Conservation (phyloP, 2,329 filamentous ascomycete genomes). For the Monosporascus cannonballus region DNA sequence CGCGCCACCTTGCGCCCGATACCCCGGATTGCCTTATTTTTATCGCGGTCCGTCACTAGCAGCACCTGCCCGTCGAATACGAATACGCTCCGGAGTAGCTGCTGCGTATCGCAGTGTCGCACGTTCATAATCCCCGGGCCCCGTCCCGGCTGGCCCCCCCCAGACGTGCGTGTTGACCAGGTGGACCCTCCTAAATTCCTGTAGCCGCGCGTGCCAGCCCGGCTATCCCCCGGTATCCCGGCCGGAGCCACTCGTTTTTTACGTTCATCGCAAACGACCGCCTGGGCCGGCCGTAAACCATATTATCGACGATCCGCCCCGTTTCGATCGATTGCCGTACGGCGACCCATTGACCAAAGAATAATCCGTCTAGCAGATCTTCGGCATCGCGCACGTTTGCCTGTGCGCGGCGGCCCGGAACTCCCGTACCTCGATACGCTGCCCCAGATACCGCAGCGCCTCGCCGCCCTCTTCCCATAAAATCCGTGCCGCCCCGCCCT, state of each 20-base stretch:
- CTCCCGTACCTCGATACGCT: neutral
- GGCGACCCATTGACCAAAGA: neutral
- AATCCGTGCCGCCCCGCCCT: neutral
- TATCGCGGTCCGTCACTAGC: neutral
- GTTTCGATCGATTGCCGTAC: neutral
- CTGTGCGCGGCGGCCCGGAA: neutral
- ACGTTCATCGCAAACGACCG: neutral
- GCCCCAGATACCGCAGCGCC: neutral
- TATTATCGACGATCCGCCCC: neutral
- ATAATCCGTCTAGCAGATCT: neutral
- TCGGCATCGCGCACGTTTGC: neutral
- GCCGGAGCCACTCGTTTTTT: neutral
- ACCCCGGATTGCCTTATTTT: neutral
- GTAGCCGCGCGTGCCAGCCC: no score
- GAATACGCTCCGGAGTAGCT: neutral
- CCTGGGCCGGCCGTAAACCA: neutral
- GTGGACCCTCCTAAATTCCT: no score
- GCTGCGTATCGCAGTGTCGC: neutral
- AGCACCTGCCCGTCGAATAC: neutral
- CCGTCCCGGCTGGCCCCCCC: conserved; percentile 2
- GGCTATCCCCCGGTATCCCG: neutral
- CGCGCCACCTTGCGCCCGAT: conserved; percentile 1
- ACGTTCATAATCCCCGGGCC: neutral
- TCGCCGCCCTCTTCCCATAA: neutral
- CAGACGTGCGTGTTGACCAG: neutral